A percentile compares a stretch with the other conserved stretches of the same genome.
Evolutionary conservation across 179 eudicot species (phyloP).

Genomic region (Actinidia chinensis): DNA sequence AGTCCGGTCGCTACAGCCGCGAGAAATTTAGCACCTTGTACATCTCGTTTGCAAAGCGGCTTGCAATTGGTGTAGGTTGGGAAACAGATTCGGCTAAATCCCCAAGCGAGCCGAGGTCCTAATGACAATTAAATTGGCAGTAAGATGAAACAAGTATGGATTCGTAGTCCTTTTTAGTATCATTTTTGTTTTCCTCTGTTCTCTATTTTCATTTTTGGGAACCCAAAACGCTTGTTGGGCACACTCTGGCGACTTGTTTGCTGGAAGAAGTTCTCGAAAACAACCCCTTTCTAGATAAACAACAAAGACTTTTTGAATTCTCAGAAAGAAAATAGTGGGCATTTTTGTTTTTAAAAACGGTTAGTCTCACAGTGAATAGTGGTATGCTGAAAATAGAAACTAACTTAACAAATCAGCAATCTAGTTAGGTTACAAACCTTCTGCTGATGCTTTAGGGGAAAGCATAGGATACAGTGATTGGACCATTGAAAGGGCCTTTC

Average conservation of each 20-base stretch:
- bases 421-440: constrained; percentile 44
- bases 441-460: constrained; percentile 94
- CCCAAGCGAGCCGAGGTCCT: constrained; percentile 93
- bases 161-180: not conserved
- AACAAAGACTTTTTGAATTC: no score
- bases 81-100: constrained; percentile 89
- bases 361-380: no score
- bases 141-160: not conserved
- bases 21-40: constrained; percentile 78
- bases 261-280: no score
- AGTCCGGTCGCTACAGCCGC: constrained; percentile 81
- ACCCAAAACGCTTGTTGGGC: no score
- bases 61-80: constrained; percentile 80
- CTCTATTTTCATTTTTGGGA: no score
- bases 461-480: constrained; percentile 82
- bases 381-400: no score
- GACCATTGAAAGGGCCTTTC: constrained; percentile 96
- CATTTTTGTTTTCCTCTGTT: no score
- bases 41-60: constrained; percentile 91
- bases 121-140: constrained; percentile 11
- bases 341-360: no score
- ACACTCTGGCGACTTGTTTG: no score
- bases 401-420: not conserved
- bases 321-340: no score
- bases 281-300: no score